These are phyloP conservation scores for Xylaria venustula DNA, from an alignment of 495 filamentous ascomycete species.

Conservation along the genomic window DNA sequence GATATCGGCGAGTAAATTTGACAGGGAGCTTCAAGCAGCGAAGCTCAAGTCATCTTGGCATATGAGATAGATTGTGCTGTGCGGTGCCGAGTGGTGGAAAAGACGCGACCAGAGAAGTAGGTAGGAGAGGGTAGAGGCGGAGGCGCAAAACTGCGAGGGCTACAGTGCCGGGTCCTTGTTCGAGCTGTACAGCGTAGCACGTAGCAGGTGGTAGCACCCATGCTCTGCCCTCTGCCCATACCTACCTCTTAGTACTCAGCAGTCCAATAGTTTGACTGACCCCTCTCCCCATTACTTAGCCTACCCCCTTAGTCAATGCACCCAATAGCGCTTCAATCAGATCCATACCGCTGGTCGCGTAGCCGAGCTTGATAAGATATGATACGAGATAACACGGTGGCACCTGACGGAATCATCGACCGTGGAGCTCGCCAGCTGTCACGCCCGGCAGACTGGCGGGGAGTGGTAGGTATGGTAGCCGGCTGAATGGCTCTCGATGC, in stretches of 20 bases:
- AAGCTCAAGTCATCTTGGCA: constrained; percentile 33
- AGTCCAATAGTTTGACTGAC: constrained; percentile 9
- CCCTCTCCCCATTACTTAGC: constrained; percentile 21
- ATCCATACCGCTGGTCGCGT: constrained; percentile 11
- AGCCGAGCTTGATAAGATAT: too few relatives aligned
- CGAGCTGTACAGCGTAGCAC: constrained; percentile 10
- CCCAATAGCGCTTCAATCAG: too few relatives aligned
- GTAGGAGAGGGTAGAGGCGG: constrained; percentile 16
- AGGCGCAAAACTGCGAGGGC: constrained; percentile 27
- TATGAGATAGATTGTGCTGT: constrained; percentile 15
- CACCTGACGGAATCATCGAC: too few relatives aligned
- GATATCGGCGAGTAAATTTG: constrained; percentile 14
- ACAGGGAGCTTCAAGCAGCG: constrained; percentile 27
- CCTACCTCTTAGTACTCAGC: too few relatives aligned
- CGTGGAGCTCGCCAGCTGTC: too few relatives aligned
- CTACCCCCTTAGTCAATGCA: constrained; percentile 7
- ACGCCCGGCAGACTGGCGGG: too few relatives aligned
- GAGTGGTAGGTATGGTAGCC: too few relatives aligned
- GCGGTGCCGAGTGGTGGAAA: constrained; percentile 13
- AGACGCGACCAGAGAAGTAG: constrained; percentile 18
- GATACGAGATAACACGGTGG: too few relatives aligned
- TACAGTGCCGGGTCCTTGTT: constrained; percentile 6
- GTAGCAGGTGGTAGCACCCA: not conserved
- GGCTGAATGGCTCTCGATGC: too few relatives aligned
- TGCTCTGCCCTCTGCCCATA: too few relatives aligned